Evolutionary conservation across 495 filamentous ascomycete genomes (phyloP), one percentile per base, ranked within the genome.

Genomic region (Neurospora sp.): DNA sequence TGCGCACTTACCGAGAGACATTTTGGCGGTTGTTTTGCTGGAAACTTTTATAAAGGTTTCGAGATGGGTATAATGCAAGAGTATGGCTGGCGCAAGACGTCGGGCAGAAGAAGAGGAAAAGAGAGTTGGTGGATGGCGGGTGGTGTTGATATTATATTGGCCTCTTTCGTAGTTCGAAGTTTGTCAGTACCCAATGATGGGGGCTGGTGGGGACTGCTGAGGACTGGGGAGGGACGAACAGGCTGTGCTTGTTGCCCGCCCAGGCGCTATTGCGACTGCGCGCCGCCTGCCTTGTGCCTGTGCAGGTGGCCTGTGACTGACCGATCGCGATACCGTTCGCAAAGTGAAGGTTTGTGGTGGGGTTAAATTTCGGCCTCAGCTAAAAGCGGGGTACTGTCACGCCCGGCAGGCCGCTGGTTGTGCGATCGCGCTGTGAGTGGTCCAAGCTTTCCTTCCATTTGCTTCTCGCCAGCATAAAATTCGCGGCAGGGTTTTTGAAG

Each of bases 121-220:
- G 48, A 59, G 39, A 31, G 20, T 62, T 20, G 62, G 62, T 70
- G 41, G 59, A 35, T 73, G 73, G 31, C 46, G 69, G 73, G 27
- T 48, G 70, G 72, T 18, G 54, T 72, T 69, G 38, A 70, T 59
- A 59, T 70, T 23, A 18, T 71, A 66, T 66, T 66, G 54, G 54
- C 54, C 54, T 66, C 54, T 66, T 66, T 66, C 54, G 54, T 66
- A 66, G 54, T 66, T 66, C 31, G 72, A 77, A 77, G 72, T 76
- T 77, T 77, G 76, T 74, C 72, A 75, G 72, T 77, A 77, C 76
- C 76, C 76, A 76, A 77, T 69, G 72, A 70, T 40, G 54, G 54
- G 23, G 70, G 44, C 62, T 69, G 72, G 59, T 59, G 23, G 27
- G 62, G 31, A 46, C 20, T 59, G 20, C 27, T 62, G 6, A 27